phyloP scores from a whole-genome alignment of 331 rosid genomes.

The Spiraea crenata region DNA sequence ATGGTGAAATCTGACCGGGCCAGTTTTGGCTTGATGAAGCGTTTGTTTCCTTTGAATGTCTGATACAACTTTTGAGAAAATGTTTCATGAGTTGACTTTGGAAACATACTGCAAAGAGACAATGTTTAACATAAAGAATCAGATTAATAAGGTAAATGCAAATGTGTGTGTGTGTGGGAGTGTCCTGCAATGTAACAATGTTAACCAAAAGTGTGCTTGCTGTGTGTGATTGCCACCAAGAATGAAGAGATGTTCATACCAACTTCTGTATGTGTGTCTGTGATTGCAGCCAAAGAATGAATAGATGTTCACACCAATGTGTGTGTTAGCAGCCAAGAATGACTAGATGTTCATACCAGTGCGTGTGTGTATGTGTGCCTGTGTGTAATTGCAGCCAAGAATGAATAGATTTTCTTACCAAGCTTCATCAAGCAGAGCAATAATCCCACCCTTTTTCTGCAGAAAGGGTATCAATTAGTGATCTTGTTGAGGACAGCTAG shows the following conservation, averaged over 20 bases:
- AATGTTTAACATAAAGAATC: constrained; percentile 15
- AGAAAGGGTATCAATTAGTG: constrained; percentile 24
- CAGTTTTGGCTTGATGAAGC: constrained; percentile 91
- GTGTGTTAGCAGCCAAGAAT: no score
- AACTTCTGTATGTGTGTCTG: neutral
- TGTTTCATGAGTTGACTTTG: constrained; percentile 89
- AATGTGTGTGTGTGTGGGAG: no score
- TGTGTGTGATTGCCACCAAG: neutral
- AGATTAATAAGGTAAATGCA: neutral
- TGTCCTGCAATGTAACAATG: no score
- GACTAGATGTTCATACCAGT: no score
- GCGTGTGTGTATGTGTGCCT: neutral
- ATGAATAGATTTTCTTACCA: constrained; percentile 61
- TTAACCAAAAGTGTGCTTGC: neutral
- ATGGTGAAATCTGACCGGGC: constrained; percentile 78
- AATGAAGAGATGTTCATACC: neutral
- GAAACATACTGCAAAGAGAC: constrained; percentile 70
- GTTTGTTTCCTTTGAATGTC: constrained; percentile 76
- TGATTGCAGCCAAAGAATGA: no score
- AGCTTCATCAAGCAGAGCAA: constrained; percentile 89
- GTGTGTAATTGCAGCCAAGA: constrained; percentile 13
- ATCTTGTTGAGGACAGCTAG: constrained; percentile 13
- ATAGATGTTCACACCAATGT: no score
- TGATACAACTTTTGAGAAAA: constrained; percentile 87
- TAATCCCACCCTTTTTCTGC: constrained; percentile 93